phyloP scores from a whole-genome alignment of 2,329 filamentous ascomycete species.

The Penicillium corylophilum region DNA sequence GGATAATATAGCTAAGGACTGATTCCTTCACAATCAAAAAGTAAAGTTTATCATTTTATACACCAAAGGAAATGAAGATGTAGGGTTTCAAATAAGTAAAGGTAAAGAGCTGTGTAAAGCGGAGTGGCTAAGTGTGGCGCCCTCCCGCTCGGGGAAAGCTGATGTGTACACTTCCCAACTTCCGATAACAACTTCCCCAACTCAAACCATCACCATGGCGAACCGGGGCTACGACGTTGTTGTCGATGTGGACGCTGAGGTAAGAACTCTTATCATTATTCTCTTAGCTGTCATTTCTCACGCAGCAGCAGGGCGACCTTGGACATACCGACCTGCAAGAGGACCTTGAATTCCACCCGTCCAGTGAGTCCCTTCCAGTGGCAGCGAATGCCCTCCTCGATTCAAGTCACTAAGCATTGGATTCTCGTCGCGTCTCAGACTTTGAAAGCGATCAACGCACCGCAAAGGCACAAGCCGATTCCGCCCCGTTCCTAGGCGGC shows the following conservation, averaged over 20 bases:
- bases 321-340: conserved; percentile 98
- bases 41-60: background rate
- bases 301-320: conserved; percentile 73
- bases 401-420: background rate
- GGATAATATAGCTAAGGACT: background rate
- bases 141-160: conserved; percentile 25
- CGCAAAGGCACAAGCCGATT: conserved; percentile 50
- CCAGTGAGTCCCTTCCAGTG: conserved; percentile 52
- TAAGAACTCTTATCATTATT: conserved; percentile 40
- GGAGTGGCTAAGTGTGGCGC: conserved; percentile 34
- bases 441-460: conserved; percentile 64
- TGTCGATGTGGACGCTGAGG: conserved; percentile 95
- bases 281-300: conserved; percentile 9
- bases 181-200: conserved; percentile 19
- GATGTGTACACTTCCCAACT: conserved; percentile 36
- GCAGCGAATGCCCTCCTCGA: background rate
- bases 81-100: background rate
- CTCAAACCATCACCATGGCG: conserved; percentile 57
- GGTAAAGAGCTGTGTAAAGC: background rate
- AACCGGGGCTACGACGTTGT: conserved; percentile 95
- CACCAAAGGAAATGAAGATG: background rate
- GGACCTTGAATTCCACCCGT: conserved; percentile 98
- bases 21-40: background rate
- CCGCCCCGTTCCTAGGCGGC: conserved; percentile 52
- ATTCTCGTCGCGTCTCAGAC: conserved; percentile 43